phyloP scores from a whole-genome alignment of 805 yeast genomes.

The Wickerhamiella occidentalis region DNA sequence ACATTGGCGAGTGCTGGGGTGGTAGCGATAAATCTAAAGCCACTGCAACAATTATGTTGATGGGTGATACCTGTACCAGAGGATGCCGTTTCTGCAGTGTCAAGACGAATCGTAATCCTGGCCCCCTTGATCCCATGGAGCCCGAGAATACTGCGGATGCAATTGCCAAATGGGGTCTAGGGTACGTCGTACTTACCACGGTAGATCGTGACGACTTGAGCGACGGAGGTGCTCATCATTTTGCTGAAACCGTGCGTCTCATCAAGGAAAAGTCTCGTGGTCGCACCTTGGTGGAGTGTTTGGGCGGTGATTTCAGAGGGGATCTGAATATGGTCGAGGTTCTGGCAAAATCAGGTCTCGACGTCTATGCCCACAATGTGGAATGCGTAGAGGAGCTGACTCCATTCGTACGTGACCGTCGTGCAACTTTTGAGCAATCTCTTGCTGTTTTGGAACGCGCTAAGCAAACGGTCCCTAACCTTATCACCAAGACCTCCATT shows the following conservation, averaged over 20 bases:
- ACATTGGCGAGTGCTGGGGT: slow-evolving; percentile 99
- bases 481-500: slow-evolving; percentile 84
- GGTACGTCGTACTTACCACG: slow-evolving; percentile 92
- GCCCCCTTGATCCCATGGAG: slow-evolving; percentile 85
- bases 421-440: slow-evolving; percentile 91
- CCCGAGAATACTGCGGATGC: slow-evolving; percentile 98
- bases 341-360: slow-evolving; percentile 77
- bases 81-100: slow-evolving; percentile 99
- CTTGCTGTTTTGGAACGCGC: slow-evolving; percentile 68
- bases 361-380: slow-evolving; percentile 92
- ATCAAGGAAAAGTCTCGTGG: slow-evolving; percentile 79
- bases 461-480: slow-evolving; percentile 56
- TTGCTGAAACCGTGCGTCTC: slow-evolving; percentile 72
- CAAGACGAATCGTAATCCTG: slow-evolving; percentile 79
- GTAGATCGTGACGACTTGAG: slow-evolving; percentile 91
- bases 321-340: slow-evolving; percentile 66
- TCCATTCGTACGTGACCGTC: slow-evolving; percentile 87
- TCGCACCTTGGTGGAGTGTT: slow-evolving; percentile 80
- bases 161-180: slow-evolving; percentile 93
- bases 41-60: slow-evolving; percentile 91
- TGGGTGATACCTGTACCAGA: slow-evolving; percentile 98
- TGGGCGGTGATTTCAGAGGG: slow-evolving; percentile 93
- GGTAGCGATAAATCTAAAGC: slow-evolving; percentile 84
- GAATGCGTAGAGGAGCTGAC: slow-evolving; percentile 95
- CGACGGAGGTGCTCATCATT: slow-evolving; percentile 89